Base-by-base conservation (phyloP, 208 protist species). In the Eutreptiella sp. region DNA sequence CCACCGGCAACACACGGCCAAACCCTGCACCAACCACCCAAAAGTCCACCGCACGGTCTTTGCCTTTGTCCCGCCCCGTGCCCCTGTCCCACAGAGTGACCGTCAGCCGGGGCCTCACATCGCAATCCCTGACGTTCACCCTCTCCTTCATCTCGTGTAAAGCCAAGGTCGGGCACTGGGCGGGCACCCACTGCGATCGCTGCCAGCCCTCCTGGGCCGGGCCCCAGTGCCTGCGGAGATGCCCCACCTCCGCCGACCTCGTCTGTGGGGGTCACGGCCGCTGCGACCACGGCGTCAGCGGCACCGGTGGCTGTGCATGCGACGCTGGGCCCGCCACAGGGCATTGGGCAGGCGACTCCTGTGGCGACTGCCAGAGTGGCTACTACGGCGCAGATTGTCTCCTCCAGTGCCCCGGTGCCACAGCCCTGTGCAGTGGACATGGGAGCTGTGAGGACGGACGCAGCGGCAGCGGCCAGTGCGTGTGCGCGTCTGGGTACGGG, bases 281-380 rank as follows among this genome's bases (percentile, higher is more conserved):
- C 1, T 71, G 70, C 53, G 31, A 60, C 21, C 73, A 68, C 0
- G 58, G 47, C 16, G 14, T 63, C 5, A n/a, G 16, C 46, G 58
- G 58, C 16, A 62, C 11, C 43, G 58, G 58, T 4, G 42, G 7
- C 16, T 64, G 58, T 21, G 42, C n/a, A n/a, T 57, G 50, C 50
- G 14, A 9, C 9, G 26, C 14, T 31, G n/a, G 19, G n/a, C 14
- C 7, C 36, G 23, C 16, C 14, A 7, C 11, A 39, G 50, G 50
- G 11, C 36, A 54, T n/a, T 57, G 50, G 50, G 16, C 50, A 11
- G 50, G 50, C n/a, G 29, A n/a, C 9, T 42, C 39, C n/a, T 57
- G 50, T 32, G 50, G 39, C 23, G 23, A 11, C 14, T 57, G 50
- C 36, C n/a, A 14, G 19, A 26, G 9, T 21, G 50, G 29, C 11